Evolutionary conservation across 805 yeast genomes (phyloP), one percentile per base, ranked within the genome.

Genomic region (Candida xiaguanensis): DNA sequence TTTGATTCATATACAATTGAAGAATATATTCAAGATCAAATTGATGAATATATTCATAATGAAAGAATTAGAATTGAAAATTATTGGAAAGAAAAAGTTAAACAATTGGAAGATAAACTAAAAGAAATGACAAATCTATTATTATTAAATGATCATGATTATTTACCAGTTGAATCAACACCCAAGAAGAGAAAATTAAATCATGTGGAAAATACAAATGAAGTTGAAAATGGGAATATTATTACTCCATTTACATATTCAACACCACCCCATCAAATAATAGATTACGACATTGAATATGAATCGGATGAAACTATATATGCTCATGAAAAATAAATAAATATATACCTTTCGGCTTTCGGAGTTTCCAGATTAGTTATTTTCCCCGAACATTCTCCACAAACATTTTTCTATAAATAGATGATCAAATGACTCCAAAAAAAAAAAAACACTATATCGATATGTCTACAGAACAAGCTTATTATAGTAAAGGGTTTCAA

Each of bases 401-500:
- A 7, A 7, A 22, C 24, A 8, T 8, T 22, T 22, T 22, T 22
- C 24, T 22, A 22, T 22, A 22, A 22, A 22, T 22, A 22, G 9
- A 22, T 8, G 24, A 8, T 22, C 23, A 20, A 20, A 20, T 20
- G 9, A 6, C 23, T 7, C 8, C 23, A 7, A 20, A 26, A 6
- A 26, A 12, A 26, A 26, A 6, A 26, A 28, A 6, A 6, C 14
- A 13, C 31, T 16, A 28, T 6, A 8, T 28, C n/a, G 9, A 20
- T 15, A 37, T 37, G 40, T 4, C 30, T 3, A 3, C 33, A 14
- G 49, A 50, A 14, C 61, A 58, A 51, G 41, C 43, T 6, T 58
- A 57, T 38, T 58, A 58, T 43, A 41, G 37, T 6, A 37, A 50
- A 12, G 63, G 62, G 12, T 52, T 41, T 34, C 48, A 53, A 12